Evolutionary conservation across 192 early-diverging fungal species (phyloP).

Genomic region (Mortierella claussenii): DNA sequence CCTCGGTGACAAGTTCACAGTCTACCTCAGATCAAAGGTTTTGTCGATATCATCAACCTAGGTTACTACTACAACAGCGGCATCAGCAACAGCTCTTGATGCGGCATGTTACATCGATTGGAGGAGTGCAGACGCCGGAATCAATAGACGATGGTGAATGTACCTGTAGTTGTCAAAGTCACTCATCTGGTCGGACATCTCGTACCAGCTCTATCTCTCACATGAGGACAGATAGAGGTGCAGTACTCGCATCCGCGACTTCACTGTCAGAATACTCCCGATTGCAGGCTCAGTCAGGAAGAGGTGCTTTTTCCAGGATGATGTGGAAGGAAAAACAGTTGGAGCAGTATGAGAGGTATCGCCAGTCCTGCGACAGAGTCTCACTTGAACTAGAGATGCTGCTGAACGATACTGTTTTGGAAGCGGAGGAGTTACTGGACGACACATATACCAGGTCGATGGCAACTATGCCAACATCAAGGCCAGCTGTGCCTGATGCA

Average conservation of each 20-base stretch:
- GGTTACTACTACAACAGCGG: not conserved
- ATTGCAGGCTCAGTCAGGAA: conserved; percentile 5
- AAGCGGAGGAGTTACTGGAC: not conserved
- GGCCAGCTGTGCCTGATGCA: not conserved
- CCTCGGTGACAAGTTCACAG: not conserved
- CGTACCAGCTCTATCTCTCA: conserved; percentile 5
- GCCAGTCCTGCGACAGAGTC: conserved; percentile 36
- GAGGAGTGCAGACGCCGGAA: no score
- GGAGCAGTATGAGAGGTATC: conserved; percentile 45
- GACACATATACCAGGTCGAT: not conserved
- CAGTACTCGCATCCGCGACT: not conserved
- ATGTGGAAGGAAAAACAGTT: conserved; percentile 47
- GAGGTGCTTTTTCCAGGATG: conserved; percentile 24
- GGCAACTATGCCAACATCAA: not conserved
- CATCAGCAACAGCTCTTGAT: conserved; percentile 1
- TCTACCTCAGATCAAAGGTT: not conserved
- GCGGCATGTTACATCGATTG: no score
- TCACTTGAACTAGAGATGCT: conserved; percentile 39
- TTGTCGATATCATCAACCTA: not conserved
- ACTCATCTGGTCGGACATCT: conserved; percentile 20
- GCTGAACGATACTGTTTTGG: conserved; percentile 20
- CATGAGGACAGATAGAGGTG: not conserved
- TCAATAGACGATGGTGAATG: conserved; percentile 19
- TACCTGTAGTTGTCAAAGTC: not conserved
- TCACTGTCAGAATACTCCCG: conserved; percentile 5